Percentiles rank a stretch among this genome's conserved stretches.
These are phyloP conservation scores for Polygonum aviculare DNA, from an alignment of 148 eudicot genomes.

Conservation along the genomic window DNA sequence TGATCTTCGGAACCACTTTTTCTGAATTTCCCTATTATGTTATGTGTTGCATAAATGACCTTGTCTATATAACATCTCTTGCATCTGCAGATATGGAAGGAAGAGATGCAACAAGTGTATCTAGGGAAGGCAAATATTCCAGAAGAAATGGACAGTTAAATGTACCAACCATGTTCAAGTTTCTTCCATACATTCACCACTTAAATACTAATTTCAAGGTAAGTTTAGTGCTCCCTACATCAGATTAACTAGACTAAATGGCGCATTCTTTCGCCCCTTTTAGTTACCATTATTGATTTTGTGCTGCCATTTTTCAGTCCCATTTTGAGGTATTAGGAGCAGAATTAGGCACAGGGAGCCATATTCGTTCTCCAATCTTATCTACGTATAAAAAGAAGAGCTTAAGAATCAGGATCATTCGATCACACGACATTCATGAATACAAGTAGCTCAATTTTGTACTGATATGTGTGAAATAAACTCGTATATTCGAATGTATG, in stretches of 20 bases:
- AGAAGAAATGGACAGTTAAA: slow-evolving; percentile 48
- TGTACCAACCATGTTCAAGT: not conserved
- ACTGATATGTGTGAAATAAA: not conserved
- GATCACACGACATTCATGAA: not conserved
- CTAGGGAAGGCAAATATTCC: slow-evolving; percentile 67
- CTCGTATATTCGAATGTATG: not conserved
- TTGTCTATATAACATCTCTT: not conserved
- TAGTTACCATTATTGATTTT: not conserved
- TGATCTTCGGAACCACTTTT: not conserved
- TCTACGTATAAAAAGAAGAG: not conserved
- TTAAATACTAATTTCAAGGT: not conserved
- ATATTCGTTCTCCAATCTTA: not conserved
- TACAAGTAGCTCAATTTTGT: slow-evolving; percentile 5
- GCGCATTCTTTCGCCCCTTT: not conserved
- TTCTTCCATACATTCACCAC: not conserved
- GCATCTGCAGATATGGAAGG: slow-evolving; percentile 98
- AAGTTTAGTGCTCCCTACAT: not conserved
- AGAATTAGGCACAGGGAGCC: not conserved
- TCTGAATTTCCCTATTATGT: not conserved
- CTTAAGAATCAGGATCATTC: not conserved
- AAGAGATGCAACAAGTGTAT: slow-evolving; percentile 94
- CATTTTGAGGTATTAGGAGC: not conserved
- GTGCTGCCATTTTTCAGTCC: not conserved
- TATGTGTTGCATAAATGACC: not conserved
- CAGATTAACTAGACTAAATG: not conserved